Evolutionary conservation across 2,329 filamentous ascomycete genomes (phyloP).

Genomic region (Thyridium curvatum): DNA sequence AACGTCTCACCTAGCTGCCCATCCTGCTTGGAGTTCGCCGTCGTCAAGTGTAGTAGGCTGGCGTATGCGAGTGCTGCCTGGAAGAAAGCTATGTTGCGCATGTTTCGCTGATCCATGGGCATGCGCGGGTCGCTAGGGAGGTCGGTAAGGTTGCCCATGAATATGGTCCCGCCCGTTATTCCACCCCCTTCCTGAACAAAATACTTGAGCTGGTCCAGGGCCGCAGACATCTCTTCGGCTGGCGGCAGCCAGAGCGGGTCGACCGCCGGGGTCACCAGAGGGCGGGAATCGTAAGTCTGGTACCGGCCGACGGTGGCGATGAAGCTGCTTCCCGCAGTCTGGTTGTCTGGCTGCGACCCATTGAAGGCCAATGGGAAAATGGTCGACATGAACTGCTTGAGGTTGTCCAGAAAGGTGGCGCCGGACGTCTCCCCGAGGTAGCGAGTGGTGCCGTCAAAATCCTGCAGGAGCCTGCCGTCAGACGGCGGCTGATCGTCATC

Average conservation of each 20-base stretch:
- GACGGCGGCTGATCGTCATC: constrained; percentile 10
- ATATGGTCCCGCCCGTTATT: constrained; percentile 39
- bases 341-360: constrained; percentile 3
- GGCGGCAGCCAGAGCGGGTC: constrained; percentile 33
- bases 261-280: constrained; percentile 27
- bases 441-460: constrained; percentile 34
- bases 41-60: constrained; percentile 22
- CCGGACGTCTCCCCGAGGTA: constrained; percentile 44
- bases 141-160: constrained; percentile 35
- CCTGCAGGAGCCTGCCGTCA: constrained; percentile 37
- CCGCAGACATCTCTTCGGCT: constrained; percentile 24
- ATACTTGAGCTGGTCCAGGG: constrained; percentile 32
- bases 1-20: constrained; percentile 32
- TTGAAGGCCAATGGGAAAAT: constrained; percentile 26
- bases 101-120: constrained; percentile 8
- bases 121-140: constrained; percentile 17
- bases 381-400: constrained; percentile 40
- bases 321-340: constrained; percentile 19
- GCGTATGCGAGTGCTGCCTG: constrained; percentile 38
- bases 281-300: constrained; percentile 39
- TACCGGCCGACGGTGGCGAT: constrained; percentile 36
- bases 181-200: constrained; percentile 39
- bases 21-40: constrained; percentile 19
- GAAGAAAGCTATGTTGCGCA: constrained; percentile 35
- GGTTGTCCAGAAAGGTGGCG: constrained; percentile 40